These are phyloP conservation scores for Phycomyces nitens DNA, from an alignment of 192 early-diverging fungal species.

Conservation along the genomic window DNA sequence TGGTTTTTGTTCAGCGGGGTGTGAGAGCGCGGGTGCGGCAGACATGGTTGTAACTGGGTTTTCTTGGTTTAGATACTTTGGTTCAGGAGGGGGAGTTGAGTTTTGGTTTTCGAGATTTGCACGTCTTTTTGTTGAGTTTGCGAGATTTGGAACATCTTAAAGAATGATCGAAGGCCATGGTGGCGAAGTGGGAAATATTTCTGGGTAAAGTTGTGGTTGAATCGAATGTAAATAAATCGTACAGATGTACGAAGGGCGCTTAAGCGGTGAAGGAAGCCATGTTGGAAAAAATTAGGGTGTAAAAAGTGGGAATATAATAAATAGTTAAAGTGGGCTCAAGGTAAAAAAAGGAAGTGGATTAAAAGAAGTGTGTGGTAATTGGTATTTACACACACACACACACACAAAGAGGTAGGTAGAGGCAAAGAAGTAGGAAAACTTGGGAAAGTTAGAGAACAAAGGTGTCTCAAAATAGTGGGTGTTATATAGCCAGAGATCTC, in stretches of 20 bases:
- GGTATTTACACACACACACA: neutral
- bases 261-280: conserved; percentile 25
- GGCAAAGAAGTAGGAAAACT: neutral
- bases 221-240: conserved; percentile 13
- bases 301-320: conserved; percentile 8
- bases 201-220: neutral
- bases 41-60: conserved; percentile 11
- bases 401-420: neutral
- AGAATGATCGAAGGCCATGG: conserved; percentile 22
- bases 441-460: neutral
- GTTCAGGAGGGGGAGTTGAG: conserved; percentile 6
- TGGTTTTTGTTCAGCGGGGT: conserved; percentile 13
- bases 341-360: neutral
- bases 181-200: conserved; percentile 12
- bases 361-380: neutral
- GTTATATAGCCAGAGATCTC: neutral
- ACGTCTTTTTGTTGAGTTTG: conserved; percentile 23
- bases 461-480: neutral
- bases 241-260: conserved; percentile 19
- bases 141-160: conserved; percentile 21
- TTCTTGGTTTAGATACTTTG: neutral
- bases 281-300: neutral
- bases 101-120: conserved; percentile 23
- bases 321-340: neutral
- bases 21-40: conserved; percentile 1